Base-by-base conservation (phyloP, 495 filamentous ascomycete genomes). In the Penicillium verhagenii region DNA sequence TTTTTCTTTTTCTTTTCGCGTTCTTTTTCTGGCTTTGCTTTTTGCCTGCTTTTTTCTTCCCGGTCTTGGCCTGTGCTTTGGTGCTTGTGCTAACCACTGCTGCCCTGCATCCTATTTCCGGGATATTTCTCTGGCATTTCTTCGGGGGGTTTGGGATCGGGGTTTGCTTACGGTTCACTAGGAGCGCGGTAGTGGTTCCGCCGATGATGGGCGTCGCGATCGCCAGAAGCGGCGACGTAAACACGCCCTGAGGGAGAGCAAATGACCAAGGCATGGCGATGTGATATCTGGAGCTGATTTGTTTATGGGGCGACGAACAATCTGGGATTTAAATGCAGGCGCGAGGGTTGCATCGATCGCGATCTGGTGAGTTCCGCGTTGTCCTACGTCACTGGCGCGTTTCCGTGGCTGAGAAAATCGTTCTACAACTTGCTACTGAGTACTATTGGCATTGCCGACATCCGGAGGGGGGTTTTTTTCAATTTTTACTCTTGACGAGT, bases 221-320 rank as follows among this genome's bases (percentile, higher is more conserved):
- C 40, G 68, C 65, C 3, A 71, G 52, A 4, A 71, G 44, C 21
- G 73, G 73, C 19, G 67, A 69, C 53, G 69, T 37, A 46, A 76
- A 68, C 23, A 75, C 53, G 4, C 58, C 56, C 52, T 69, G 64
- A 0, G 71, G 71, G 18, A 77, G 64, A 6, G 57, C 60, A 33
- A 70, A 55, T n/a, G 67, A 73, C 69, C 69, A 73, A 26, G 69
- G 61, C 72, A 74, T 74, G 31, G 26, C 58, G 45, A 45, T 48
- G n/a, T 39, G 52, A 33, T 43, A 38, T 8, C 8, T 28, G 42
- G 29, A 16, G 1, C 33, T 49, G 20, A 11, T 25, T n/a, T n/a
- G n/a, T n/a, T n/a, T n/a, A 31, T 52, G 42, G 11, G 28, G 2
- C 38, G 37, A 52, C 3, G 20, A 35, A 11, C n/a, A 23, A 31